Percentiles rank a stretch among this genome's conserved stretches.
Conservation (phyloP, 2,329 filamentous ascomycete species). For the Daldinia eschscholtzii region DNA sequence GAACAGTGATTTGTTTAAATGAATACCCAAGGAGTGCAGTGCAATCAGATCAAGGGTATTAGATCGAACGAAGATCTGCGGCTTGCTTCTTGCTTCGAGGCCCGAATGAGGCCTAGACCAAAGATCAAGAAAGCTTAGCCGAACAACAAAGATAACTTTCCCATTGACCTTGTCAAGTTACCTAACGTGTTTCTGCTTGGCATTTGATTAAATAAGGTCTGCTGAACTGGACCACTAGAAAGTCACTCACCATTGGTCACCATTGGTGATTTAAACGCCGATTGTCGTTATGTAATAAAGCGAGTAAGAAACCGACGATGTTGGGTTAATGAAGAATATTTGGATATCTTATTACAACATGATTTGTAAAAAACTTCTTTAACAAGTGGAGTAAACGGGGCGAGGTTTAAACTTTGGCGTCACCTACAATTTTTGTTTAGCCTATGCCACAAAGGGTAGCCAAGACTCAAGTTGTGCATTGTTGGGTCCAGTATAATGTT, state of each 20-base stretch:
- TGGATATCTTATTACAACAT: slow-evolving; percentile 20
- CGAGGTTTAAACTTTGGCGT: slow-evolving; percentile 18
- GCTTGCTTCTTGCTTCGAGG: neutral
- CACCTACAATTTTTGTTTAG: slow-evolving; percentile 19
- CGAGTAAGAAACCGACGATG: slow-evolving; percentile 23
- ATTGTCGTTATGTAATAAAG: slow-evolving; percentile 17
- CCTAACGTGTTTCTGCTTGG: neutral
- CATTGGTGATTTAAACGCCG: neutral
- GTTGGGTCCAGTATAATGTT: slow-evolving; percentile 14
- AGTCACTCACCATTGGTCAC: neutral
- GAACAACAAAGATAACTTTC: neutral
- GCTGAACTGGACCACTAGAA: neutral
- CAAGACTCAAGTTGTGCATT: slow-evolving; percentile 49
- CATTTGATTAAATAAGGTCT: neutral
- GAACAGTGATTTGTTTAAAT: slow-evolving; percentile 2
- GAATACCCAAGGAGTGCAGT: neutral
- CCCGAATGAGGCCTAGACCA: slow-evolving; percentile 5
- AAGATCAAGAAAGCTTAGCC: slow-evolving; percentile 29
- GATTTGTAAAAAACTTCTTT: slow-evolving; percentile 29
- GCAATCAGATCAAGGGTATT: slow-evolving; percentile 1
- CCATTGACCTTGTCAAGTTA: slow-evolving; percentile 8
- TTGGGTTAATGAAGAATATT: slow-evolving; percentile 23
- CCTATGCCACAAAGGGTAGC: slow-evolving; percentile 46
- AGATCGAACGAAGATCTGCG: slow-evolving; percentile 1
- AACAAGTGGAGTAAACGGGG: slow-evolving; percentile 20